Conservation (phyloP, 768 basidiomycete genomes). For the Tricholoma furcatifolium region DNA sequence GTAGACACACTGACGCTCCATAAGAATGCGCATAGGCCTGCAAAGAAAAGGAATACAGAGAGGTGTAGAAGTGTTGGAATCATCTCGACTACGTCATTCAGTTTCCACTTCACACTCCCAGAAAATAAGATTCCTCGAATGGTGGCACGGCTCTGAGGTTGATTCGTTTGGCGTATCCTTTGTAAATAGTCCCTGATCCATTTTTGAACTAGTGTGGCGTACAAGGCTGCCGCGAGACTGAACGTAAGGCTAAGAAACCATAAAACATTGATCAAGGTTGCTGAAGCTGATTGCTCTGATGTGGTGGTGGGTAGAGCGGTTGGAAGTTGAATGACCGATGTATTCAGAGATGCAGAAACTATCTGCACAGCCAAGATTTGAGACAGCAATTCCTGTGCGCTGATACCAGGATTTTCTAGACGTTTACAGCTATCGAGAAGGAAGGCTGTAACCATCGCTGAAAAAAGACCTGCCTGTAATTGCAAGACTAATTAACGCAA, state of each 20-base stretch:
- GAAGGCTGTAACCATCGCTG: slow-evolving; percentile 36
- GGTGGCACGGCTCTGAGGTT: background rate
- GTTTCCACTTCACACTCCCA: slow-evolving; percentile 2
- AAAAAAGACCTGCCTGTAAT: slow-evolving; percentile 39
- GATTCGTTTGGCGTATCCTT: background rate
- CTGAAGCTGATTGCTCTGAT: slow-evolving; percentile 10
- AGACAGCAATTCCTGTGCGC: slow-evolving; percentile 24
- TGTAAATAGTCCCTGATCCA: slow-evolving; percentile 6
- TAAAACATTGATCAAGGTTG: slow-evolving; percentile 25
- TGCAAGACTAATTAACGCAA: no score
- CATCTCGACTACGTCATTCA: background rate
- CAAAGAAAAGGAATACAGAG: slow-evolving; percentile 3
- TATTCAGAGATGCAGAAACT: background rate
- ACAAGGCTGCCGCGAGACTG: slow-evolving; percentile 23
- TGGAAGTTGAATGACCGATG: background rate
- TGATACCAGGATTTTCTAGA: slow-evolving; percentile 28
- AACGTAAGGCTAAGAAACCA: slow-evolving; percentile 30
- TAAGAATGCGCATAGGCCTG: background rate
- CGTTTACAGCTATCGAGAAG: slow-evolving; percentile 32
- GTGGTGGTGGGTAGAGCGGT: slow-evolving; percentile 5
- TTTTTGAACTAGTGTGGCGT: slow-evolving; percentile 22
- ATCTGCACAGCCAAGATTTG: slow-evolving; percentile 12
- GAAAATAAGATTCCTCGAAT: background rate
- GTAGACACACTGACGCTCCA: background rate
- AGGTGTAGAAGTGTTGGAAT: background rate